These are phyloP conservation scores for Yarrowia sp. DNA, from an alignment of 805 yeast genomes.

Conservation along the genomic window DNA sequence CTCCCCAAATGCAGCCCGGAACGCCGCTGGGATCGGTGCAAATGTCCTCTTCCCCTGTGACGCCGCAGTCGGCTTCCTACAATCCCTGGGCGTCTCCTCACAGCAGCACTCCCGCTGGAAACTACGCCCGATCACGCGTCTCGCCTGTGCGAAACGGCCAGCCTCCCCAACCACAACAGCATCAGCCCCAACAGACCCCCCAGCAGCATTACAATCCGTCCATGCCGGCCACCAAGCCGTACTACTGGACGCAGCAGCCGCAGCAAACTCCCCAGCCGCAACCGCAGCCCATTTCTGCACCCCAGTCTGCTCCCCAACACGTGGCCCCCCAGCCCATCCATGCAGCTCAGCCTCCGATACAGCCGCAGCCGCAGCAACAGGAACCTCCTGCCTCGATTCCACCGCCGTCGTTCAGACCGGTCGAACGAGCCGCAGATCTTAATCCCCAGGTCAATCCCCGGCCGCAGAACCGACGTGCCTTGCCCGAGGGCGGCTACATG, in stretches of 20 bases:
- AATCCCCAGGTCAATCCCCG: slow-evolving; percentile 34
- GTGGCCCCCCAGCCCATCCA: background rate
- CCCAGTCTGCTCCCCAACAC: background rate
- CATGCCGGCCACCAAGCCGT: slow-evolving; percentile 6
- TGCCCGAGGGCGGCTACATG: slow-evolving; percentile 41
- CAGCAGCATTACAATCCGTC: slow-evolving; percentile 14
- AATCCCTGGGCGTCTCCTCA: slow-evolving; percentile 11
- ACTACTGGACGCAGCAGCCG: background rate
- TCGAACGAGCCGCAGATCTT: slow-evolving; percentile 38
- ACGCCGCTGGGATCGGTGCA: background rate
- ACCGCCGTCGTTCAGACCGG: slow-evolving; percentile 38
- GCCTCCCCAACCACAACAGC: background rate
- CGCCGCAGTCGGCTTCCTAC: background rate
- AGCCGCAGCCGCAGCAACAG: background rate
- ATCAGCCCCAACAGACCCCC: background rate
- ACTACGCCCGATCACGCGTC: background rate
- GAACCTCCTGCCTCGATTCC: slow-evolving; percentile 29
- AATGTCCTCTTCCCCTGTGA: slow-evolving; percentile 7
- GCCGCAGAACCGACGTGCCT: slow-evolving; percentile 39
- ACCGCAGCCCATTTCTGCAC: background rate
- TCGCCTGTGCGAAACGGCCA: background rate
- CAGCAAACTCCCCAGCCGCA: background rate
- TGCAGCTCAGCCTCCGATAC: background rate
- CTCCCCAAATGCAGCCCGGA: background rate
- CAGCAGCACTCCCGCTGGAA: background rate